Conservation (phyloP, 768 basidiomycete genomes). For the Leccinum broughii region DNA sequence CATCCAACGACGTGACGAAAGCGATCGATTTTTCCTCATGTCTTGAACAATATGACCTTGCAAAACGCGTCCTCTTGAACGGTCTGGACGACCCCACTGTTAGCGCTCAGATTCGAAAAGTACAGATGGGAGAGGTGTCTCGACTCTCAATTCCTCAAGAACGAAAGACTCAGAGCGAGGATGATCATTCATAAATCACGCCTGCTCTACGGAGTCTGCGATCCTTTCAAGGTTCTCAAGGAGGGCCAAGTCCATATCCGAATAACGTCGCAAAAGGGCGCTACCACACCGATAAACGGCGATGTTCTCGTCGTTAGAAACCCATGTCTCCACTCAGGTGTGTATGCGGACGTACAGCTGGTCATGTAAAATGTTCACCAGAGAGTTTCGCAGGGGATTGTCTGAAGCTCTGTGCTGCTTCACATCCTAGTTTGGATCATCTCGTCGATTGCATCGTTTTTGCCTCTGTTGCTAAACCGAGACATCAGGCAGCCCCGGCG, state of each 20-base stretch:
- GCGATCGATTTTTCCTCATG: slow-evolving; percentile 61
- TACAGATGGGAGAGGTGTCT: slow-evolving; percentile 52
- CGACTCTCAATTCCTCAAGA: slow-evolving; percentile 43
- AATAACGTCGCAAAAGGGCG: slow-evolving; percentile 53
- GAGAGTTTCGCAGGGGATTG: slow-evolving; percentile 49
- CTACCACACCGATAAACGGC: slow-evolving; percentile 54
- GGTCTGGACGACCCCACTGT: slow-evolving; percentile 51
- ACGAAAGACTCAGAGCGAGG: slow-evolving; percentile 52
- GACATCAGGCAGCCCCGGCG: slow-evolving; percentile 61
- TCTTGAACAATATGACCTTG: slow-evolving; percentile 46
- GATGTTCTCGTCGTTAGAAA: slow-evolving; percentile 68
- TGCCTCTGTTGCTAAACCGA: slow-evolving; percentile 54
- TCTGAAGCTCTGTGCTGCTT: slow-evolving; percentile 60
- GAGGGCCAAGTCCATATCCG: slow-evolving; percentile 68
- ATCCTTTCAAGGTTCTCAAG: slow-evolving; percentile 59
- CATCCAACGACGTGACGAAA: slow-evolving; percentile 45
- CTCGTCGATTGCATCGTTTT: slow-evolving; percentile 71
- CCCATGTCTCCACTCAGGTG: slow-evolving; percentile 69
- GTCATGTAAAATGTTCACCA: background rate
- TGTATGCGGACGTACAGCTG: background rate
- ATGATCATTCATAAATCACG: slow-evolving; percentile 66
- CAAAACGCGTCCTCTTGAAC: slow-evolving; percentile 53
- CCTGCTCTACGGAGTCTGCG: slow-evolving; percentile 65
- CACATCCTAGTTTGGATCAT: slow-evolving; percentile 50
- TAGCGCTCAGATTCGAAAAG: slow-evolving; percentile 39